Percentiles rank a stretch among this genome's conserved stretches.
Conservation (phyloP, 768 basidiomycete species). For the Lactarius evosmus region DNA sequence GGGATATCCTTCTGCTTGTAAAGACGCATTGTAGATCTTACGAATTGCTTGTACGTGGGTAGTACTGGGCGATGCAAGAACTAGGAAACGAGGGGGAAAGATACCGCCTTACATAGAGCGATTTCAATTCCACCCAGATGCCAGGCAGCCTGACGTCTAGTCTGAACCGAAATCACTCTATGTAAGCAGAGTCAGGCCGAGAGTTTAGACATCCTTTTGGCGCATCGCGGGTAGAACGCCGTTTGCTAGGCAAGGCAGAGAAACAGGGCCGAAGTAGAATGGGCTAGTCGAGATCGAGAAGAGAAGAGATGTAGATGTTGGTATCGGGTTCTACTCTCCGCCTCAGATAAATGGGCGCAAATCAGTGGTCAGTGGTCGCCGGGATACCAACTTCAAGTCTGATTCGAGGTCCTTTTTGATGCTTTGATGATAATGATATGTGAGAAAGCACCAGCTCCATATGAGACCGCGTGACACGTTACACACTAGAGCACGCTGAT, state of each 20-base stretch:
- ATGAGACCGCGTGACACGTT: too few relatives aligned
- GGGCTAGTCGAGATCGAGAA: neutral
- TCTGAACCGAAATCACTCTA: neutral
- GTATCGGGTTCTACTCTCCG: too few relatives aligned
- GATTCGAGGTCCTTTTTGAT: too few relatives aligned
- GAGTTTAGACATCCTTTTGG: neutral
- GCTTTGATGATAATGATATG: too few relatives aligned
- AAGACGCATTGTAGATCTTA: constrained; percentile 23
- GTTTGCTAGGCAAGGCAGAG: neutral
- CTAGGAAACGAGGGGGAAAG: neutral
- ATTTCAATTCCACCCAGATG: constrained; percentile 9
- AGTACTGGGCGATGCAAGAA: constrained; percentile 20
- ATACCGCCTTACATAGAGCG: neutral
- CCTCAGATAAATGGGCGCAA: too few relatives aligned
- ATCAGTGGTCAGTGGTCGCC: too few relatives aligned
- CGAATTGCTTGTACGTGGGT: constrained; percentile 19
- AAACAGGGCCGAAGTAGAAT: too few relatives aligned
- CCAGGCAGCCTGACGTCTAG: neutral
- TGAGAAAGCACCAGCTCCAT: too few relatives aligned
- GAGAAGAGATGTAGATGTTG: too few relatives aligned
- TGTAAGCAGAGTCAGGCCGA: neutral
- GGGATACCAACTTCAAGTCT: too few relatives aligned
- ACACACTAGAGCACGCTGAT: too few relatives aligned
- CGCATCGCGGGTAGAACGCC: neutral
- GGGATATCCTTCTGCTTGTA: constrained; percentile 15